Conservation (phyloP, 306 rosid species). For the Cucumis cinereus region DNA sequence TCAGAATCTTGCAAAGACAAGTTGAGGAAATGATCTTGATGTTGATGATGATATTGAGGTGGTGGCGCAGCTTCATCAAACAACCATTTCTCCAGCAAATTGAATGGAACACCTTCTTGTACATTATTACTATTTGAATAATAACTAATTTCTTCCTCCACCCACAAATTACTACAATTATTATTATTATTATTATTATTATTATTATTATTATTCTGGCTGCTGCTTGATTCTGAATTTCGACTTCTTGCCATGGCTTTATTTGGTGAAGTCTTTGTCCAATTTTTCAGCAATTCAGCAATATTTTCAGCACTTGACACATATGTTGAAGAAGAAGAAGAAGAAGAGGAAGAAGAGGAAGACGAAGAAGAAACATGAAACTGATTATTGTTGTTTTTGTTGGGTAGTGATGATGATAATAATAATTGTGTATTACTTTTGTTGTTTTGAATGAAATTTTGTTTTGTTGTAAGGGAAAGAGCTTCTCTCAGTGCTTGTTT, state of each 20-base stretch:
- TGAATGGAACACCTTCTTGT: constrained; percentile 25
- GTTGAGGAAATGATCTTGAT: constrained; percentile 30
- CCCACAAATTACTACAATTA: not conserved
- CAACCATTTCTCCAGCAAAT: constrained; percentile 71
- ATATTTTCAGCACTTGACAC: constrained; percentile 73
- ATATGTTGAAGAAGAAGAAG: constrained; percentile 17
- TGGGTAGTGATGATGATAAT: too few species aligned
- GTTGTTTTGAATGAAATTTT: not conserved
- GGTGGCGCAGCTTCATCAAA: constrained; percentile 40
- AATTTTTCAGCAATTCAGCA: constrained; percentile 51
- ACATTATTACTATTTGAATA: not conserved
- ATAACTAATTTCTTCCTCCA: not conserved
- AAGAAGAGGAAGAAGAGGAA: not conserved
- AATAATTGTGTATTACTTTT: too few species aligned
- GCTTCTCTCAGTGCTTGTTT: constrained; percentile 74
- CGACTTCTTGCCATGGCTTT: too few species aligned
- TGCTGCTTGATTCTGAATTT: not conserved
- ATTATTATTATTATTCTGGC: not conserved
- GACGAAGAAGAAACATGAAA: too few species aligned
- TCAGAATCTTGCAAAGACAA: constrained; percentile 27
- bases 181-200: not conserved
- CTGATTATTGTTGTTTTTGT: not conserved
- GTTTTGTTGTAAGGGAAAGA: constrained; percentile 44
- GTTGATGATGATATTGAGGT: constrained; percentile 23
- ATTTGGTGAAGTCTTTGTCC: constrained; percentile 42